These are phyloP conservation scores for Sarocladium kiliense DNA, from an alignment of 2,329 filamentous ascomycete genomes.

Conservation along the genomic window DNA sequence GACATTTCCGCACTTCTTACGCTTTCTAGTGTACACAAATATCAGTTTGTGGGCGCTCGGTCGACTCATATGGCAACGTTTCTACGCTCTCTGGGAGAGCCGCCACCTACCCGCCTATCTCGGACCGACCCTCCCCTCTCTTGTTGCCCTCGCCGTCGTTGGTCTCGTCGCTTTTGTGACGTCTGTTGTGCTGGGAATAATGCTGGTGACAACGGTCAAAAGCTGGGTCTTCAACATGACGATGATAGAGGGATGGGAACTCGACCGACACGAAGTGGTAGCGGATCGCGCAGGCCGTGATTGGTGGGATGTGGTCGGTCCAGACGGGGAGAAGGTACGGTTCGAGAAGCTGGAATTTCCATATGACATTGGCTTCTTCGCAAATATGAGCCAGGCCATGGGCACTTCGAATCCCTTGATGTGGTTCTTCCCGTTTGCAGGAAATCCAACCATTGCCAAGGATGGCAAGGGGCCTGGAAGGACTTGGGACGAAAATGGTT, in stretches of 20 bases:
- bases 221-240: conserved; percentile 65
- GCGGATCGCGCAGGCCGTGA: conserved; percentile 41
- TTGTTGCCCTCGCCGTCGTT: conserved; percentile 58
- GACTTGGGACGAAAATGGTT: conserved; percentile 70
- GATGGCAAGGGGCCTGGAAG: conserved; percentile 42
- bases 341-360: conserved; percentile 70
- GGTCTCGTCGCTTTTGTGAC: conserved; percentile 53
- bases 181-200: conserved; percentile 56
- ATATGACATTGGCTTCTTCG: conserved; percentile 72
- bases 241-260: conserved; percentile 77
- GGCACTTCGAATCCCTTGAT: conserved; percentile 58
- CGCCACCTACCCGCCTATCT: conserved; percentile 70
- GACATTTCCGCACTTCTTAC: conserved; percentile 77
- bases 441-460: conserved; percentile 37
- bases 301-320: conserved; percentile 35
- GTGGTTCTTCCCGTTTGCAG: conserved; percentile 67
- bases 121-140: conserved; percentile 56
- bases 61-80: conserved; percentile 55
- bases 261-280: conserved; percentile 57
- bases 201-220: conserved; percentile 58
- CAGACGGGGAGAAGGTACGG: conserved; percentile 35
- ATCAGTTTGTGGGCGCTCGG: conserved; percentile 57
- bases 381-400: conserved; percentile 73
- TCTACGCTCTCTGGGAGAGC: conserved; percentile 55
- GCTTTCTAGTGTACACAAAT: conserved; percentile 69